Evolutionary conservation across 1,284 basidiomycete genomes (phyloP).

Genomic region (Pyrrhoderma lamaoense): DNA sequence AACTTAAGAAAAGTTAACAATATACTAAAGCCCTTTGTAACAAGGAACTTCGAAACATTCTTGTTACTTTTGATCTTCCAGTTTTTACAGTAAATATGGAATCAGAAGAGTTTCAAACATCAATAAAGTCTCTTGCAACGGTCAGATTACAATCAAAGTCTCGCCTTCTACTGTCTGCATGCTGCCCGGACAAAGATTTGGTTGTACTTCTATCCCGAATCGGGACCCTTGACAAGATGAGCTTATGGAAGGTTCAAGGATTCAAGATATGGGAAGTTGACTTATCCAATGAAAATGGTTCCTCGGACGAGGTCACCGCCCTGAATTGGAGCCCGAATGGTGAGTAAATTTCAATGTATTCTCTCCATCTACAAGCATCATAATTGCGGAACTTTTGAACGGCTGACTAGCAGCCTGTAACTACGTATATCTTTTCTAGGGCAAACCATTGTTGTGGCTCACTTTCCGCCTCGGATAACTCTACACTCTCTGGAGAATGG

Average conservation of each 20-base stretch:
- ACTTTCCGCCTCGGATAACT: conserved; percentile 57
- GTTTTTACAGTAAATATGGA: too few relatives aligned
- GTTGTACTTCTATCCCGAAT: conserved; percentile 57
- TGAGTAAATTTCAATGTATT: conserved; percentile 27
- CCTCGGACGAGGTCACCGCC: conserved; percentile 44
- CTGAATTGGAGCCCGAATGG: conserved; percentile 78
- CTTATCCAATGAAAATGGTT: conserved; percentile 34
- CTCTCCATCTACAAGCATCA: conserved; percentile 5
- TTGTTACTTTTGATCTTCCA: too few relatives aligned
- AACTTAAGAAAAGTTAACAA: too few relatives aligned
- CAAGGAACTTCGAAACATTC: too few relatives aligned
- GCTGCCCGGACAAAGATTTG: conserved; percentile 80
- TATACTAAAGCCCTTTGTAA: too few relatives aligned
- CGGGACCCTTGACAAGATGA: conserved; percentile 58
- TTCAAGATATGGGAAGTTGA: conserved; percentile 74
- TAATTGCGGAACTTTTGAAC: not conserved
- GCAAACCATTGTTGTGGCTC: conserved; percentile 63
- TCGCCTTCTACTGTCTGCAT: conserved; percentile 54
- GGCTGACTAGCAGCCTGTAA: conserved; percentile 8
- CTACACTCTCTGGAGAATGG: conserved; percentile 75
- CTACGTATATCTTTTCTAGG: conserved; percentile 37
- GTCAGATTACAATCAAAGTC: conserved; percentile 48
- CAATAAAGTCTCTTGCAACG: conserved; percentile 40
- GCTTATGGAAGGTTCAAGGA: conserved; percentile 74
- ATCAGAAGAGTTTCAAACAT: conserved; percentile 30